phyloP scores from a whole-genome alignment of 192 early-diverging fungal genomes.

The Rhizoclosmatium sp. region DNA sequence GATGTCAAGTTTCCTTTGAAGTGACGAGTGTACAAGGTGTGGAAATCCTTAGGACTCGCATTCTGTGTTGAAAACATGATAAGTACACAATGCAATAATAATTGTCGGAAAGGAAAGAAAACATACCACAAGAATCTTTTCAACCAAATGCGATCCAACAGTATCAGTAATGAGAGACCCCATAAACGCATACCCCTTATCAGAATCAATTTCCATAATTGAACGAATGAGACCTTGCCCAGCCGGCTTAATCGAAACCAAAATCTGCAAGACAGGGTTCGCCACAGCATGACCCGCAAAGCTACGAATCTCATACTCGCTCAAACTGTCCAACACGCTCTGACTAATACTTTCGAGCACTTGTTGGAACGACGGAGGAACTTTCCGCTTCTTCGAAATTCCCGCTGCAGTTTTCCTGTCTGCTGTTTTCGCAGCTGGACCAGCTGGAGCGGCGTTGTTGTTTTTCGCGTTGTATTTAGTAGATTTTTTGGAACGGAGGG shows the following conservation, averaged over 20 bases:
- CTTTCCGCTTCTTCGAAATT: conserved; percentile 41
- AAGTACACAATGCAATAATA: background rate
- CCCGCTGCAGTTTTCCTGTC: conserved; percentile 10
- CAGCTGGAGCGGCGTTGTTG: conserved; percentile 23
- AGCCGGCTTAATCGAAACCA: conserved; percentile 28
- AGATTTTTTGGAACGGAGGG: conserved; percentile 82
- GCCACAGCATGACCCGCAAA: conserved; percentile 74
- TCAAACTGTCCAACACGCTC: conserved; percentile 47
- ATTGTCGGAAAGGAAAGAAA: background rate
- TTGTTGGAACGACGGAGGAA: conserved; percentile 70
- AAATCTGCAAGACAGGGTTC: conserved; percentile 72
- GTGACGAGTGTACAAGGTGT: conserved; percentile 69
- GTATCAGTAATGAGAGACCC: conserved; percentile 66
- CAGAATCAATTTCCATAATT: conserved; percentile 27
- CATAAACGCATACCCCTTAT: conserved; percentile 45
- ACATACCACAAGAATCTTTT: conserved; percentile 61
- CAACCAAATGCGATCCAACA: conserved; percentile 83
- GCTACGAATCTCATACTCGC: conserved; percentile 59
- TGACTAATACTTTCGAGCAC: conserved; percentile 62
- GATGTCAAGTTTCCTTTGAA: conserved; percentile 68
- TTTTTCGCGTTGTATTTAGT: conserved; percentile 54
- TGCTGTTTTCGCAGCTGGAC: conserved; percentile 1
- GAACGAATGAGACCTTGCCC: conserved; percentile 22
- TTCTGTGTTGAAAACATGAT: conserved; percentile 45
- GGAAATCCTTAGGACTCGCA: conserved; percentile 61